phyloP scores from a whole-genome alignment of 1,284 basidiomycete genomes.

The Malassezia dermatis region DNA sequence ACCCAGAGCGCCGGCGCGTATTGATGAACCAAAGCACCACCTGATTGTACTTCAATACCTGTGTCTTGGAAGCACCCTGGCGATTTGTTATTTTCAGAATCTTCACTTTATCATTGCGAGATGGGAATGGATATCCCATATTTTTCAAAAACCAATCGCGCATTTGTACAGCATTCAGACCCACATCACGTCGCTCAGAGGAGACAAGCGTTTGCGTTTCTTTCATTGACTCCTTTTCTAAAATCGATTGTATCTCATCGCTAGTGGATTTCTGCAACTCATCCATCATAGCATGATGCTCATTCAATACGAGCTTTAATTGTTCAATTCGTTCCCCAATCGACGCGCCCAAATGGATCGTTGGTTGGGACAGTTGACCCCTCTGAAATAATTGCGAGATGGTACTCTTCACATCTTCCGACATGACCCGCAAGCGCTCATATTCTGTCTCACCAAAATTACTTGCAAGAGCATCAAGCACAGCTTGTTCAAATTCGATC shows the following conservation, averaged over 20 bases:
- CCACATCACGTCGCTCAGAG: background rate
- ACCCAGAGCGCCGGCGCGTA: constrained; percentile 39
- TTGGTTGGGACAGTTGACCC: background rate
- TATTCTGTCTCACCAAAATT: background rate
- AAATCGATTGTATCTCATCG: background rate
- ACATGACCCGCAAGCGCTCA: background rate
- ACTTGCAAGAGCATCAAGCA: constrained; percentile 5
- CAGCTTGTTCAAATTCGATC: constrained; percentile 5
- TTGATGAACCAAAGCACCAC: constrained; percentile 46
- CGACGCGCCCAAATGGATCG: constrained; percentile 6
- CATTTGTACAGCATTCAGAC: constrained; percentile 23
- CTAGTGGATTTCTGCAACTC: background rate
- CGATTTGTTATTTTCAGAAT: constrained; percentile 26
- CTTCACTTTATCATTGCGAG: constrained; percentile 21
- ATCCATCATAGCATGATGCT: constrained; percentile 4
- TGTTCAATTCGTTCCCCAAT: constrained; percentile 8
- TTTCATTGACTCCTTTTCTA: background rate
- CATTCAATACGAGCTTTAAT: background rate
- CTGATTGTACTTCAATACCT: constrained; percentile 17
- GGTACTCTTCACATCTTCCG: background rate
- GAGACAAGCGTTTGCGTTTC: background rate
- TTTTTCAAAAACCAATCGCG: constrained; percentile 34
- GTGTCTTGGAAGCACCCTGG: background rate
- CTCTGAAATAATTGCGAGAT: background rate
- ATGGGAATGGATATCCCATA: constrained; percentile 32